A percentile compares a stretch with the other conserved stretches of the same genome.
These are phyloP conservation scores for Komagataella ulmi DNA, from an alignment of 805 yeast genomes.

Conservation along the genomic window DNA sequence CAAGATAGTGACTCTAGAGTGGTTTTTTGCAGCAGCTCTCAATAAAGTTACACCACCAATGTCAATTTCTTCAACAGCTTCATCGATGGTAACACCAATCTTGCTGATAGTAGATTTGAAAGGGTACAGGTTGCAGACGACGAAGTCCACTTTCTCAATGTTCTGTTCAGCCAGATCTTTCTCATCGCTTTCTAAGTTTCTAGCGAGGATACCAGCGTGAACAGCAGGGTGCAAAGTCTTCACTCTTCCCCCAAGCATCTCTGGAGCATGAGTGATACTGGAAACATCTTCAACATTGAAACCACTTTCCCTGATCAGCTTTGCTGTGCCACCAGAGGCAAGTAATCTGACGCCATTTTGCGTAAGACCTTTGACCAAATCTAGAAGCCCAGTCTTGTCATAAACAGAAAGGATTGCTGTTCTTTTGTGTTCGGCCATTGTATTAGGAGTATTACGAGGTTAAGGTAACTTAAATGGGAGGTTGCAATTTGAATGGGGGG, in stretches of 20 bases:
- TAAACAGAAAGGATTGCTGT: constrained; percentile 96
- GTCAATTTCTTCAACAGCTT: constrained; percentile 97
- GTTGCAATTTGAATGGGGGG: not conserved
- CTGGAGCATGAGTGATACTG: constrained; percentile 94
- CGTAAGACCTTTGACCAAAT: constrained; percentile 88
- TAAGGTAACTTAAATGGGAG: not conserved
- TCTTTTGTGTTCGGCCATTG: constrained; percentile 31
- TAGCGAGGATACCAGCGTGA: constrained; percentile 94
- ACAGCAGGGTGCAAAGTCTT: constrained; percentile 98
- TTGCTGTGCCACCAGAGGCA: constrained; percentile 97
- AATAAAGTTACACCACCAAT: constrained; percentile 96
- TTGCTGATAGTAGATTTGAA: constrained; percentile 95
- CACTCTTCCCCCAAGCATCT: constrained; percentile 97
- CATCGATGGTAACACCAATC: constrained; percentile 88
- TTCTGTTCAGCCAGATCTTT: constrained; percentile 78
- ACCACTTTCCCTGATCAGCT: constrained; percentile 89
- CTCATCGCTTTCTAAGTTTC: constrained; percentile 86
- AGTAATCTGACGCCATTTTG: constrained; percentile 82
- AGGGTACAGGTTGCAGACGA: constrained; percentile 95
- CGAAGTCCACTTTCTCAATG: constrained; percentile 92
- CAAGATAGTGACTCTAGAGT: constrained; percentile 86
- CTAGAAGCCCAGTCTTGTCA: constrained; percentile 93
- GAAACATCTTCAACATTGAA: constrained; percentile 96
- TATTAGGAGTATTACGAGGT: not conserved
- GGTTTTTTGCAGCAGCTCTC: constrained; percentile 98